Percentiles rank a stretch among this genome's conserved stretches.
These are phyloP conservation scores for Pyrenula massariospora DNA, from an alignment of 495 filamentous ascomycete genomes.

Conservation along the genomic window DNA sequence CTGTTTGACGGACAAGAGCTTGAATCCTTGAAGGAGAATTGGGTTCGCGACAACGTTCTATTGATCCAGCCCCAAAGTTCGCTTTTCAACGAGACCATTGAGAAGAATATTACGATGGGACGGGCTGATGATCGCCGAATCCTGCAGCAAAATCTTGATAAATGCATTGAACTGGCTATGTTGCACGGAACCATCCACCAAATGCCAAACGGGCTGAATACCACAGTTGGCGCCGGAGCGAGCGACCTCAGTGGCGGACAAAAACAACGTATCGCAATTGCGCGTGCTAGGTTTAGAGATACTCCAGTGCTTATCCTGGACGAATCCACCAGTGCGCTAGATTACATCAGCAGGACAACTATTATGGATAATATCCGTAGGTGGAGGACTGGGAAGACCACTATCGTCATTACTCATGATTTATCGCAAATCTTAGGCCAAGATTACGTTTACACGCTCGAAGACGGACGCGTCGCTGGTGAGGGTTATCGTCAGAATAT, in stretches of 20 bases:
- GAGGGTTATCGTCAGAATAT: conserved; percentile 36
- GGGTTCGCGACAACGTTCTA: conserved; percentile 71
- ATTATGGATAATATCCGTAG: conserved; percentile 63
- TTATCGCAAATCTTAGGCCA: conserved; percentile 61
- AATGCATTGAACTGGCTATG: conserved; percentile 48
- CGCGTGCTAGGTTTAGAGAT: conserved; percentile 66
- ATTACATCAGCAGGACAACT: conserved; percentile 56
- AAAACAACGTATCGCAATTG: conserved; percentile 63
- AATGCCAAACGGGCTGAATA: conserved; percentile 66
- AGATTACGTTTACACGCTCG: conserved; percentile 76
- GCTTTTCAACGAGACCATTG: conserved; percentile 75
- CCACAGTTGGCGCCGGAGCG: conserved; percentile 58
- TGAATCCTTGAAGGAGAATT: conserved; percentile 49
- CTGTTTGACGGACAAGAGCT: conserved; percentile 55
- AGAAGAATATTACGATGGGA: conserved; percentile 73
- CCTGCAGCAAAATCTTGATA: conserved; percentile 38
- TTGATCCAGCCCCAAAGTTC: conserved; percentile 73
- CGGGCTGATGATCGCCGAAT: conserved; percentile 34
- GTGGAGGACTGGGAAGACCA: conserved; percentile 61
- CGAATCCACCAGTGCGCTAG: conserved; percentile 73
- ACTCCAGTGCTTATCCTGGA: conserved; percentile 75
- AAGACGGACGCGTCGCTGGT: conserved; percentile 57
- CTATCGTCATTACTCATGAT: conserved; percentile 85
- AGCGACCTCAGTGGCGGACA: conserved; percentile 77
- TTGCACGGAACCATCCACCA: conserved; percentile 59